These are phyloP conservation scores for Chalciporus chontae DNA, from an alignment of 768 basidiomycete genomes.

Conservation along the genomic window DNA sequence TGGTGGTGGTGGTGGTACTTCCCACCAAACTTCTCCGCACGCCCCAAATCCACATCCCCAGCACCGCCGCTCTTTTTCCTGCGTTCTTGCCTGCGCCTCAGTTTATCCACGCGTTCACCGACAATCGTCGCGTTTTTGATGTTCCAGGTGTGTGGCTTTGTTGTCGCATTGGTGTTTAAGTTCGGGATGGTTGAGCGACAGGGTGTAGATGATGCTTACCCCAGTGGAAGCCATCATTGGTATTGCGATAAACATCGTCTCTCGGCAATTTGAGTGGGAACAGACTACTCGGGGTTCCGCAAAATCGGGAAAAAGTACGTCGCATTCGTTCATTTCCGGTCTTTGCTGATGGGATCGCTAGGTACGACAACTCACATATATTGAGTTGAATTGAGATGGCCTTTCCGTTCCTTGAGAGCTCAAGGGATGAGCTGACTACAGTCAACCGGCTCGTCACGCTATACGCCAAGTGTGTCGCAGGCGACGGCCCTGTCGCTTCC, in stretches of 20 bases:
- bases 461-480: slow-evolving; percentile 83
- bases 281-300: slow-evolving; percentile 88
- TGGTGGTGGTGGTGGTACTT: no score
- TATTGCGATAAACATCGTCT: slow-evolving; percentile 76
- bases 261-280: slow-evolving; percentile 87
- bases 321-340: not conserved
- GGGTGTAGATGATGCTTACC: slow-evolving; percentile 65
- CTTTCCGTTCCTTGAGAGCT: slow-evolving; percentile 60
- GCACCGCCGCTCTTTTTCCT: slow-evolving; percentile 84
- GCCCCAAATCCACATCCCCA: slow-evolving; percentile 84
- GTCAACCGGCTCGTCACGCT: slow-evolving; percentile 60
- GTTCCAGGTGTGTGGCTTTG: slow-evolving; percentile 54
- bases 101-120: slow-evolving; percentile 77
- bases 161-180: not conserved
- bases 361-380: slow-evolving; percentile 90
- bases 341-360: slow-evolving; percentile 26
- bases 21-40: slow-evolving; percentile 84
- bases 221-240: slow-evolving; percentile 74
- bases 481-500: slow-evolving; percentile 63
- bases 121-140: slow-evolving; percentile 84
- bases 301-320: slow-evolving; percentile 93
- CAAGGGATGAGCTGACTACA: slow-evolving; percentile 60
- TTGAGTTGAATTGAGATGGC: slow-evolving; percentile 64
- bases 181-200: not conserved
- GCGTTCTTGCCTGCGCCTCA: slow-evolving; percentile 82